Conservation (phyloP, 306 rosid genomes). For the Casuarina cunninghamiana region DNA sequence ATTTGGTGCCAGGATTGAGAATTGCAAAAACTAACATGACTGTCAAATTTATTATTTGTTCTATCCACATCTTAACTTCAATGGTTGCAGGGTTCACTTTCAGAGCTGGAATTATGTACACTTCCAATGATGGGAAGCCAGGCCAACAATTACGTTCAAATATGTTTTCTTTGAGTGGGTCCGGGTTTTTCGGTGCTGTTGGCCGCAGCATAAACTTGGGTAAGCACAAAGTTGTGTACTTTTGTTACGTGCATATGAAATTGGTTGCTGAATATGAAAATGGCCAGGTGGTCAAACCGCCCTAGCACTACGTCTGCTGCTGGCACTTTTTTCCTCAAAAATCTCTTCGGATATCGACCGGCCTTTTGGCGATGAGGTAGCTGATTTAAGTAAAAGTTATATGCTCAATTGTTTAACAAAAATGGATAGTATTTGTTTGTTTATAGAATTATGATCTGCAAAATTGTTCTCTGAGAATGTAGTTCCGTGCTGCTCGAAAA, state of each 20-base stretch:
- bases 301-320: conserved; percentile 77
- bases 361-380: conserved; percentile 91
- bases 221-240: conserved; percentile 26
- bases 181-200: conserved; percentile 79
- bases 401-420: neutral
- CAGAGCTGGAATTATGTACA: conserved; percentile 98
- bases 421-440: conserved; percentile 4
- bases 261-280: conserved; percentile 20
- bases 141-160: conserved; percentile 60
- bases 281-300: conserved; percentile 87
- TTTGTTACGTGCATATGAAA: neutral
- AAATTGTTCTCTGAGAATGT: conserved; percentile 13
- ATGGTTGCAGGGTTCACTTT: conserved; percentile 67
- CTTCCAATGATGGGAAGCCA: conserved; percentile 44
- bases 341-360: conserved; percentile 73
- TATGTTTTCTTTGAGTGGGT: conserved; percentile 84
- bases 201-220: conserved; percentile 93
- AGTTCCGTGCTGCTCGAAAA: conserved; percentile 90
- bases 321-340: conserved; percentile 84
- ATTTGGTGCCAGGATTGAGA: neutral
- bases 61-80: conserved; percentile 55
- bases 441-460: neutral
- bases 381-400: neutral
- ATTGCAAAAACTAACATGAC: neutral
- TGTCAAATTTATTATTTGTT: conserved; percentile 20